Conservation (phyloP, 2,329 filamentous ascomycete genomes). For the Calonectria crousiana region DNA sequence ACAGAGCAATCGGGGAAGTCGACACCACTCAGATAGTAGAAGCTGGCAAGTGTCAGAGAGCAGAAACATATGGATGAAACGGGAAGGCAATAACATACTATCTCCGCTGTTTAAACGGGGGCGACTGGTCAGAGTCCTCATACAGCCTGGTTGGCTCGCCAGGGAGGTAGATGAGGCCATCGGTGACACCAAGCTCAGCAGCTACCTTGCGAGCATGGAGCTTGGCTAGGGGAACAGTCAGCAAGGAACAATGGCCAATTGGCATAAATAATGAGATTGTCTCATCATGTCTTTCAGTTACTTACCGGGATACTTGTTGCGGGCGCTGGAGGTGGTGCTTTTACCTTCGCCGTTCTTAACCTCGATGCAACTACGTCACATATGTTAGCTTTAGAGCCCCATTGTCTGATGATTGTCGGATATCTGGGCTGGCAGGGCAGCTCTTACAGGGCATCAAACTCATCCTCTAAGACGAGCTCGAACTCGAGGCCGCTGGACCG, state of each 20-base stretch:
- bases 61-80: not conserved
- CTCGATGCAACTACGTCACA: slow-evolving; percentile 51
- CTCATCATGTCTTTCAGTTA: not conserved
- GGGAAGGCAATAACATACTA: slow-evolving; percentile 60
- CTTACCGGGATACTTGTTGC: slow-evolving; percentile 55
- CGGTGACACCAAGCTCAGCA: slow-evolving; percentile 59
- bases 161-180: slow-evolving; percentile 68
- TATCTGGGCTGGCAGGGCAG: not conserved
- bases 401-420: not conserved
- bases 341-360: slow-evolving; percentile 44
- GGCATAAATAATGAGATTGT: not conserved
- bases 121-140: slow-evolving; percentile 70
- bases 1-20: slow-evolving; percentile 67
- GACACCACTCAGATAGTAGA: slow-evolving; percentile 69
- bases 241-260: not conserved
- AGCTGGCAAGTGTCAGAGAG: slow-evolving; percentile 52
- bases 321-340: slow-evolving; percentile 20
- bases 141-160: slow-evolving; percentile 64
- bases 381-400: slow-evolving; percentile 6
- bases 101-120: slow-evolving; percentile 67
- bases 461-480: slow-evolving; percentile 60
- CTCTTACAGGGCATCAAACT: slow-evolving; percentile 68
- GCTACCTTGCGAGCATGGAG: slow-evolving; percentile 69
- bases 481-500: slow-evolving; percentile 31
- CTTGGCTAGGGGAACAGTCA: slow-evolving; percentile 57